Base-by-base conservation (phyloP, 2,329 filamentous ascomycete genomes). In the Phialophora macrospora region DNA sequence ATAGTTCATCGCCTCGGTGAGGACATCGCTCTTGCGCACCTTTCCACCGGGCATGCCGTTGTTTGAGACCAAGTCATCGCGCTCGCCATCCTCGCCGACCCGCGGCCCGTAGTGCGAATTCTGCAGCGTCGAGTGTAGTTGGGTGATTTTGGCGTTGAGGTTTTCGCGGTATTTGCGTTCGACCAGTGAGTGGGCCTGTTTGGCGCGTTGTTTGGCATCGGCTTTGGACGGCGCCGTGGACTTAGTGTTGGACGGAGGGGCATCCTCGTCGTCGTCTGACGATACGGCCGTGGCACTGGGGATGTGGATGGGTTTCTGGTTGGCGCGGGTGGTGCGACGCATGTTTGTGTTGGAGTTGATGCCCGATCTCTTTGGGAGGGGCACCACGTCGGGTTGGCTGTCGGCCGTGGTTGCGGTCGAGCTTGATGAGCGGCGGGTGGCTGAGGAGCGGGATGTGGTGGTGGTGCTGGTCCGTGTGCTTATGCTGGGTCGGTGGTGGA, bases 141-240 rank as follows among this genome's bases (percentile, higher is more conserved):
- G 69, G n/a, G 65, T 62, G 52, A 72, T 70, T 57, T 72, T 72
- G 24, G 71, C 68, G 55, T 72, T 72, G 56, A 72, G 65, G 57
- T 72, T 72, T 60, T 72, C 71, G 34, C 71, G 65, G 48, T 72
- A 72, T 41, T 72, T 72, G 48, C 67, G 67, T 44, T 72, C 71
- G 34, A 72, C 71, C 20, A 72, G 67, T 2, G 65, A 68, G 54
- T 72, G 71, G 14, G 71, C 71, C 60, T 72, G 70, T 30, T 71
- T 70, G 11, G 69, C 69, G 7, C 70, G 68, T 51, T 70, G 63
- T 60, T 71, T 72, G 26, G 63, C 60, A n/a, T 72, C 70, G 14
- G 67, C 60, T 49, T 70, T 70, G 46, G 62, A 66, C 34, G 63
- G 67, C 14, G 67, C 63, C 0, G 54, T 68, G n/a, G 62, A 24